Base-by-base conservation (phyloP, 352 stramenopile species). In the Achlya hypogyna region DNA sequence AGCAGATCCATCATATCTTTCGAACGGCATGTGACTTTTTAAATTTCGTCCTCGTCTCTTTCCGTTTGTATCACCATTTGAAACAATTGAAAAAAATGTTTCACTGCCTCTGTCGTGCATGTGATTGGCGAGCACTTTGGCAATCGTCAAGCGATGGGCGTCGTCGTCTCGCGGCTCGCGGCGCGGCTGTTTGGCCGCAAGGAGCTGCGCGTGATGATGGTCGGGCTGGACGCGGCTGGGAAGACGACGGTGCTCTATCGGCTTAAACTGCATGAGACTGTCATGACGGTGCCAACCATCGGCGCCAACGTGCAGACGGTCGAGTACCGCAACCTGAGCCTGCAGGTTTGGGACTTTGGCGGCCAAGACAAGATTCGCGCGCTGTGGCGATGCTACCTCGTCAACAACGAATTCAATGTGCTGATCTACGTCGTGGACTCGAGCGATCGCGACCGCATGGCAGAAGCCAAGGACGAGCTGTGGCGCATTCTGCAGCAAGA, bases 371-470 rank as follows among this genome's bases (percentile, higher is more conserved):
- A 67, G 51, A 58, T 67, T 22, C 60, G 60, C n/a, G 23, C 20
- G 10, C n/a, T 67, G 16, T 67, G 60, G 60, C 38, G 42, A 10
- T 56, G 49, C 49, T 56, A 56, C 31, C 49, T 56, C 31, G 49
- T 56, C 31, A 28, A 52, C 34, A 9, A 64, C 35, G 32, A 65
- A n/a, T 53, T 27, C 34, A 53, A 64, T 6, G 69, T 12, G 6
- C 14, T 73, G 2, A 53, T 73, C 16, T 73, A 71, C 31, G 69
- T 73, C 42, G 69, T 73, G 6, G 69, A 73, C 34, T 71, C 62
- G 43, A 71, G 31, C 27, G 69, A 73, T 42, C 16, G 14, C 25
- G 47, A 68, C 27, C 56, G 69, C 47, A 71, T 73, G 5, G 18
- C 59, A n/a, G 29, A 20, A 10, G 69, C 69, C 14, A 18, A 28